Conservation (phyloP, 768 basidiomycete genomes). For the Lentinus tigrinus region DNA sequence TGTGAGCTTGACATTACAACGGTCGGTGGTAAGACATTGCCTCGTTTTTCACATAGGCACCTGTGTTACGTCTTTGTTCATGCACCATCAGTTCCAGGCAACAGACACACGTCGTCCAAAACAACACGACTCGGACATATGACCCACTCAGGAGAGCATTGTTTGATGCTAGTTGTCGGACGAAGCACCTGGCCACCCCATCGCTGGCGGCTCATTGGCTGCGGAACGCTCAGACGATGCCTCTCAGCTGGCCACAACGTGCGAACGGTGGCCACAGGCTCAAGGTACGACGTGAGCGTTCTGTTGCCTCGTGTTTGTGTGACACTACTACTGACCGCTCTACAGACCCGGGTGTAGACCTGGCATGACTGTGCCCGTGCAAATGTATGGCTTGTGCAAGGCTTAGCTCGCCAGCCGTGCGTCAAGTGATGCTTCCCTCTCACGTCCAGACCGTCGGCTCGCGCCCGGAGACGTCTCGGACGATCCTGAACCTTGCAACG, state of each 20-base stretch:
- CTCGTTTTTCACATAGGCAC: not conserved
- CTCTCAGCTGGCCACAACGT: conserved; percentile 2
- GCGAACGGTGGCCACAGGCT: not conserved
- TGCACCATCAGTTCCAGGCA: not conserved
- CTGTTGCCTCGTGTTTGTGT: not conserved
- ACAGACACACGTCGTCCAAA: not conserved
- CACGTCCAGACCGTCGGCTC: not conserved
- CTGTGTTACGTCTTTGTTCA: not conserved
- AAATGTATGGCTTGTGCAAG: not conserved
- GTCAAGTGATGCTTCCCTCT: conserved; percentile 8
- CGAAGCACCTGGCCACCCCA: not conserved
- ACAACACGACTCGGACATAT: not conserved
- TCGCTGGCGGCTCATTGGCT: not conserved
- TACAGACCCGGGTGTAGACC: not conserved
- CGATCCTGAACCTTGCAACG: too few species aligned
- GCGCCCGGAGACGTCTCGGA: not conserved
- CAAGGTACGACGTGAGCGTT: not conserved
- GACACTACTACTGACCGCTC: not conserved
- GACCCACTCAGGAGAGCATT: not conserved
- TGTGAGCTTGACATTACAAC: not conserved
- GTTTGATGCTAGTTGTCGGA: not conserved
- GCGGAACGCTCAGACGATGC: not conserved
- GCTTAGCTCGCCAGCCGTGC: not conserved
- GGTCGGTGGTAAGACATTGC: not conserved
- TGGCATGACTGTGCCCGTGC: not conserved